Base-by-base conservation (phyloP, 768 basidiomycete species). In the Pleurotus platypus region DNA sequence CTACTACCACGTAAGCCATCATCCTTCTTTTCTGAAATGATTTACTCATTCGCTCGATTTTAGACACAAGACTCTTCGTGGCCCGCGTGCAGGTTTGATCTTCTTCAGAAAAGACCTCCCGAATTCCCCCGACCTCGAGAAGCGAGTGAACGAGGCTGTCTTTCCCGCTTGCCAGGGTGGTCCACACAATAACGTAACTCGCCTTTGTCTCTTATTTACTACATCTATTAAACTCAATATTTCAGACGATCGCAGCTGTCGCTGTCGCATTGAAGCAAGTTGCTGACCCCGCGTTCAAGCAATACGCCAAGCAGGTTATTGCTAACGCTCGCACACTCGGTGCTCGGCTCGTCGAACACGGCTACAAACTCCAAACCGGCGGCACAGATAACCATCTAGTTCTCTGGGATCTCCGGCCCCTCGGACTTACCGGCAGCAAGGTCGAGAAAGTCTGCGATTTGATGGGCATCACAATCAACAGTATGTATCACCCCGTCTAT, bases 151-250 rank as follows among this genome's bases (percentile, higher is more conserved):
- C 71, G 92, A 96, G 42, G 95, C 97, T 49, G 96, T 99, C 61
- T 99, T 99, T 87, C 97, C 97, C 57, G 96, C 97, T 37, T 98
- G 97, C 83, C 97, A 98, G 76, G 97, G 97, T 74, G 97, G 96
- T 49, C 97, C 96, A 45, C 97, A 98, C 80, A 98, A 98, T 79
- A 94, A 99, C 77, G 90, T 91, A 57, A 12, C 42, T 20, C 27
- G 57, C n/a, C 51, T 40, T 22, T 26, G 50, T 18, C 22, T 22
- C 39, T n/a, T 8, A 45, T 42, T 16, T 26, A 2, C 42, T 35
- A 5, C 22, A 6, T 12, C 40, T 49, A 13, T 46, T 40, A 39
- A 22, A 54, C 20, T 50, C 46, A 5, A 46, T 13, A 27, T 37
- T 9, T 39, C 61, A 93, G 90, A 93, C 96, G 62, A 98, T 99